These are phyloP conservation scores for Vaccinium corymbosum DNA, from an alignment of 148 eudicot genomes.

Conservation along the genomic window DNA sequence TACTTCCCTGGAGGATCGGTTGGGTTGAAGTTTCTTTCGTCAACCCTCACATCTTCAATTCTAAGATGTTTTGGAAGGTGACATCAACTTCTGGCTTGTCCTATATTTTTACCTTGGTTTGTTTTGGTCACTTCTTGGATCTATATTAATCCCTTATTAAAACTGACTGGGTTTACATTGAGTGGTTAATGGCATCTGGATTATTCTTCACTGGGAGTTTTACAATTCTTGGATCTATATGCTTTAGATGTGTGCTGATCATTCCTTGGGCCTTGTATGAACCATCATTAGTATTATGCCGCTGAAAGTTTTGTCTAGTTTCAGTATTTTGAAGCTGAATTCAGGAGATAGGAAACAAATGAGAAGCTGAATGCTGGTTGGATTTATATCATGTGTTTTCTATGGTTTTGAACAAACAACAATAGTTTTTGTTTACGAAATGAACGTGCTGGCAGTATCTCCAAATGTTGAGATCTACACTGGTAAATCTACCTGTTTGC, in stretches of 20 bases:
- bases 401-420: background rate
- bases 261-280: background rate
- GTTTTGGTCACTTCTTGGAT: background rate
- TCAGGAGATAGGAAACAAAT: too few relatives aligned
- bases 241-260: slow-evolving; percentile 3
- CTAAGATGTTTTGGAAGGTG: slow-evolving; percentile 57
- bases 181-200: background rate
- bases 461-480: background rate
- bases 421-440: background rate
- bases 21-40: slow-evolving; percentile 51
- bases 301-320: background rate
- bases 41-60: slow-evolving; percentile 42
- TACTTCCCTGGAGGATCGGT: slow-evolving; percentile 66
- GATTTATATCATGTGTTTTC: background rate
- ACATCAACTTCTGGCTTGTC: slow-evolving; percentile 14
- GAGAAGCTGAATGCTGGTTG: background rate
- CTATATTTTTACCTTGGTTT: background rate
- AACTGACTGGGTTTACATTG: background rate
- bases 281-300: background rate
- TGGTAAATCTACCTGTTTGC: background rate
- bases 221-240: background rate
- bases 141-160: background rate
- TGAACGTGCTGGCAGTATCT: background rate
- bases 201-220: background rate
- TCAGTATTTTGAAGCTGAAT: slow-evolving; percentile 8